Conservation (phyloP, 352 stramenopile genomes). For the Phytopythium sindhum region DNA sequence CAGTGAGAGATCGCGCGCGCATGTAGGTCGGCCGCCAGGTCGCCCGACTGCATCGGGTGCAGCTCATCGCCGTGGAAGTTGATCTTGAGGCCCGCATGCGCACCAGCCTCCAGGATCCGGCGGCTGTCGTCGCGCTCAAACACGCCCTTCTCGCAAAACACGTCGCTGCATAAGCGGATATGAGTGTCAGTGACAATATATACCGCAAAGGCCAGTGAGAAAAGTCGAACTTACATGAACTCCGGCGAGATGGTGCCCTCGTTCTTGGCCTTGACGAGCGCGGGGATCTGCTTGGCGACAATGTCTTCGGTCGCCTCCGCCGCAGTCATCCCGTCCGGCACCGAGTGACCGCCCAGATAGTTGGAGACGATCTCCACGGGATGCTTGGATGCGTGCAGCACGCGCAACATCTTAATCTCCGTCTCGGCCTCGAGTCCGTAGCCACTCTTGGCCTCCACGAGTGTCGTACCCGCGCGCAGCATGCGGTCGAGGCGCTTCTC, state of each 20-base stretch:
- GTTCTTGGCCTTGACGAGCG: slow-evolving; percentile 58
- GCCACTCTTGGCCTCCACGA: slow-evolving; percentile 80
- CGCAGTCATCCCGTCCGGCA: slow-evolving; percentile 68
- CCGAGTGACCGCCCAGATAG: slow-evolving; percentile 72
- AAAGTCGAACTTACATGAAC: slow-evolving; percentile 49
- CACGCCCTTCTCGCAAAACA: slow-evolving; percentile 85
- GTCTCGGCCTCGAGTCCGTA: slow-evolving; percentile 81
- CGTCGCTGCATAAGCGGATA: slow-evolving; percentile 28
- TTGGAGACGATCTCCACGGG: slow-evolving; percentile 79
- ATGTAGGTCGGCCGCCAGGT: slow-evolving; percentile 51
- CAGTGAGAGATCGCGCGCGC: slow-evolving; percentile 72
- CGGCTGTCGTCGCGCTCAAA: slow-evolving; percentile 79
- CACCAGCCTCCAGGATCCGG: slow-evolving; percentile 66
- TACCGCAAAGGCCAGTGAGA: neutral
- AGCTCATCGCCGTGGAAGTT: slow-evolving; percentile 87
- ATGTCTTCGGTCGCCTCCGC: slow-evolving; percentile 67
- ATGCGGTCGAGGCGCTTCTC: slow-evolving; percentile 62
- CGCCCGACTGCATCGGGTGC: slow-evolving; percentile 61
- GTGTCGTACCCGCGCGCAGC: slow-evolving; percentile 67
- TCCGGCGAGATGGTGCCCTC: slow-evolving; percentile 72
- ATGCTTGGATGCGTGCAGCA: slow-evolving; percentile 59
- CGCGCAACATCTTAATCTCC: slow-evolving; percentile 85
- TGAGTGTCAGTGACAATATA: neutral
- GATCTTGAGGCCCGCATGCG: slow-evolving; percentile 62
- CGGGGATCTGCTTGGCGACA: slow-evolving; percentile 70